A percentile compares a stretch with the other conserved stretches of the same genome.
Evolutionary conservation across 441 rosid genomes (phyloP).

Genomic region (Lepidium campestre): DNA sequence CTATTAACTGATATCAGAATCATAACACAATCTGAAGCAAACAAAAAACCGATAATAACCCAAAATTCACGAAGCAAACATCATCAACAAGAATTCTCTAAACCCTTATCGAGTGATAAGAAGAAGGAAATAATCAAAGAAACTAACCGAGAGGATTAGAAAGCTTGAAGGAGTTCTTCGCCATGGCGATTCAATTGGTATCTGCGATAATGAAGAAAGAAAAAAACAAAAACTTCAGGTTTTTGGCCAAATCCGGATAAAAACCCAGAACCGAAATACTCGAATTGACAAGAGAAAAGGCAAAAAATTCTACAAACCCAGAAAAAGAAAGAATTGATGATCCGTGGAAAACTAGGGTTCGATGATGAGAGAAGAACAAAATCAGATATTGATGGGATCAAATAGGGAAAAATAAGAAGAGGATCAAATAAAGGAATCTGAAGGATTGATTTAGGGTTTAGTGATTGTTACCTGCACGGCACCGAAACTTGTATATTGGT

Average conservation of each 20-base stretch:
- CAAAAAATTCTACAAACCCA: conserved; percentile 9
- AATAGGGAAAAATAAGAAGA: neutral
- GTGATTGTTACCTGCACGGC: conserved; percentile 27
- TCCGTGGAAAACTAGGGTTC: neutral
- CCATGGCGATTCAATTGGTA: conserved; percentile 18
- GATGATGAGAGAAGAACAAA: neutral
- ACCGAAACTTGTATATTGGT: conserved; percentile 9
- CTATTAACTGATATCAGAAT: neutral
- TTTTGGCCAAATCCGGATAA: neutral
- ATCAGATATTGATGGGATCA: neutral
- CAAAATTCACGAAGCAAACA: neutral
- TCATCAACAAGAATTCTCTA: neutral
- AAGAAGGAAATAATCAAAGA: neutral
- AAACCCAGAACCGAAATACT: conserved; percentile 2
- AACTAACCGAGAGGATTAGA: conserved; percentile 28
- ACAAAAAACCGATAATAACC: neutral
- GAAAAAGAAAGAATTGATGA: neutral
- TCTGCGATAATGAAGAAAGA: neutral
- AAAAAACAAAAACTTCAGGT: neutral
- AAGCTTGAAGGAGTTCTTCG: conserved; percentile 24
- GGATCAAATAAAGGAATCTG: conserved; percentile 17
- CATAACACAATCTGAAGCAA: neutral
- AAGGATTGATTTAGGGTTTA: conserved; percentile 27
- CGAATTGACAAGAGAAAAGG: neutral
- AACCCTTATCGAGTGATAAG: neutral